phyloP scores from a whole-genome alignment of 2,329 filamentous ascomycete species.

The Geosmithia putterillii region DNA sequence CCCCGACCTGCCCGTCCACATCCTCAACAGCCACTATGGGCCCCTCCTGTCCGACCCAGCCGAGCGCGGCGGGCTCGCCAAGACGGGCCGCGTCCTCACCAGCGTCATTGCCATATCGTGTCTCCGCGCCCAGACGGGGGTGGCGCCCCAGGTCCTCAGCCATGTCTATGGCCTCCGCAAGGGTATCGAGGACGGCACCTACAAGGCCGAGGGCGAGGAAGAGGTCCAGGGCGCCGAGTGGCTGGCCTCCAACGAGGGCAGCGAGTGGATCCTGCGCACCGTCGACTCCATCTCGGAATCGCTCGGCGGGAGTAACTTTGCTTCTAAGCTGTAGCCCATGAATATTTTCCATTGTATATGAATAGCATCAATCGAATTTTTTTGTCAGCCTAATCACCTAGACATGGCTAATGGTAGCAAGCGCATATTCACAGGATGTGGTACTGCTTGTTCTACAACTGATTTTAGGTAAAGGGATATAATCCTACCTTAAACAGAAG shows the following conservation, averaged over 20 bases:
- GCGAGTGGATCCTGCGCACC: constrained; percentile 31
- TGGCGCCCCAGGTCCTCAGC: constrained; percentile 69
- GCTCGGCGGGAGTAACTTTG: constrained; percentile 22
- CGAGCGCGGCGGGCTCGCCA: constrained; percentile 24
- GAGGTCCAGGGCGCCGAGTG: constrained; percentile 24
- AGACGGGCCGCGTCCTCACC: constrained; percentile 59
- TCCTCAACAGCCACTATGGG: constrained; percentile 63
- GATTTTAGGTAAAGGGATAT: not conserved
- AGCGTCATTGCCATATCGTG: constrained; percentile 64
- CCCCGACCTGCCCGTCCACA: constrained; percentile 72
- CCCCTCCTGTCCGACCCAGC: constrained; percentile 59
- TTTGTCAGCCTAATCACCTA: no score
- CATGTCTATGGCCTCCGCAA: constrained; percentile 75
- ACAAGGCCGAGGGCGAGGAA: constrained; percentile 19
- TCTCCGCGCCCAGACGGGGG: constrained; percentile 66
- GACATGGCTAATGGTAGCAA: no score
- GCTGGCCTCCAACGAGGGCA: constrained; percentile 31
- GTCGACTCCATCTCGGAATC: constrained; percentile 32
- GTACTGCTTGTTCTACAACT: not conserved
- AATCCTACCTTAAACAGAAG: not conserved
- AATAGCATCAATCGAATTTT: no score
- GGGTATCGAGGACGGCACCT: constrained; percentile 55
- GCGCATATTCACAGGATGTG: not conserved
- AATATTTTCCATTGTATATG: no score
- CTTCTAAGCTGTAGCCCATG: not conserved